These are phyloP conservation scores for Talaromyces marneffei DNA, from an alignment of 2,329 filamentous ascomycete genomes.

Conservation along the genomic window DNA sequence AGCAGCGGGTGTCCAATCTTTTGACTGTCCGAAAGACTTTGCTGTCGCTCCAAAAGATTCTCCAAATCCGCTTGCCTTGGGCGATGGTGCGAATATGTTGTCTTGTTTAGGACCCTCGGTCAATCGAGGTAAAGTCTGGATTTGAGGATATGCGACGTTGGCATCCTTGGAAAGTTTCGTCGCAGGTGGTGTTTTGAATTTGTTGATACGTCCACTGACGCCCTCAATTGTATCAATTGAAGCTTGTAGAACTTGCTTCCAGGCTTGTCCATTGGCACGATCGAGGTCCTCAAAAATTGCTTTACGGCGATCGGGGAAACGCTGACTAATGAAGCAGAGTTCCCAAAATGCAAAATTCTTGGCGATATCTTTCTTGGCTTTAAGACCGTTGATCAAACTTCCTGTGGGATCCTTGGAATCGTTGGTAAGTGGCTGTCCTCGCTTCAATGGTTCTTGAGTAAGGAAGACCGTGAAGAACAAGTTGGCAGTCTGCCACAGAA, in stretches of 20 bases:
- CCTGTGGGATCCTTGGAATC: conserved; percentile 89
- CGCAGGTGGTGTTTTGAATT: conserved; percentile 46
- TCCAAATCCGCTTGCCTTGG: conserved; percentile 33
- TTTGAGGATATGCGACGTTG: conserved; percentile 21
- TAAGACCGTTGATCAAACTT: conserved; percentile 76
- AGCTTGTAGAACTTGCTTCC: conserved; percentile 67
- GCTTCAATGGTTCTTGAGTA: conserved; percentile 74
- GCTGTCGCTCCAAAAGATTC: conserved; percentile 41
- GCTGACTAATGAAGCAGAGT: conserved; percentile 69
- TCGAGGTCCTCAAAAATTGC: conserved; percentile 84
- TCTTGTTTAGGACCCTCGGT: conserved; percentile 45
- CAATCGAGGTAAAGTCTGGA: conserved; percentile 47
- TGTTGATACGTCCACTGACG: conserved; percentile 62
- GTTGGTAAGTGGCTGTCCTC: conserved; percentile 72
- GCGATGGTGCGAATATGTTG: conserved; percentile 42
- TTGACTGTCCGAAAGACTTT: conserved; percentile 42
- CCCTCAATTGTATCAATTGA: conserved; percentile 65
- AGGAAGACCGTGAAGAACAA: conserved; percentile 74
- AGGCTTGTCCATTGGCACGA: conserved; percentile 70
- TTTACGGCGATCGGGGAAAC: conserved; percentile 68
- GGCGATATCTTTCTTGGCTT: conserved; percentile 72
- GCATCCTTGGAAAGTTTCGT: conserved; percentile 40
- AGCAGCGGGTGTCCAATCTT: conserved; percentile 40
- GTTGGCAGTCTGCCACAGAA: conserved; percentile 74
- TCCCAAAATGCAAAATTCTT: conserved; percentile 90